Conservation (phyloP, 2,329 filamentous ascomycete species). For the Pyrenochaeta sp. region DNA sequence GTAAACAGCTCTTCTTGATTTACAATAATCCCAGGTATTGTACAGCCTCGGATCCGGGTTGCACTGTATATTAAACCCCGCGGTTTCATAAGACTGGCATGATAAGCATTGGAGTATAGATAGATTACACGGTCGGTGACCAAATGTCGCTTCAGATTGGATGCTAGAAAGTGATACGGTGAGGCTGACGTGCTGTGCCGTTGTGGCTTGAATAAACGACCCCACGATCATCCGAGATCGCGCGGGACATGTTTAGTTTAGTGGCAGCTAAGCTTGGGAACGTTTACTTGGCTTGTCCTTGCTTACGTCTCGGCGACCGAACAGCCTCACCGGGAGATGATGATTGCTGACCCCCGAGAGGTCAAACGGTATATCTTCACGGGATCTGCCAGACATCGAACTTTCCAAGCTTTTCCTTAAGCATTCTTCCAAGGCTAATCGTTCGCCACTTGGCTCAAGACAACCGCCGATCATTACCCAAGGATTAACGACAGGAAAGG, state of each 20-base stretch:
- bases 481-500: background rate
- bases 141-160: background rate
- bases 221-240: background rate
- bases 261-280: background rate
- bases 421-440: background rate
- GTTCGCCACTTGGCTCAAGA: background rate
- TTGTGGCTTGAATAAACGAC: background rate
- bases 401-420: slow-evolving; percentile 2
- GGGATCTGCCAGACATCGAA: background rate
- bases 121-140: background rate
- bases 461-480: background rate
- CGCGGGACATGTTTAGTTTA: background rate
- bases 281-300: background rate
- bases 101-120: background rate
- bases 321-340: background rate
- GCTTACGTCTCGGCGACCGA: slow-evolving; percentile 3
- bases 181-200: background rate
- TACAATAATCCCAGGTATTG: background rate
- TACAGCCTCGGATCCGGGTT: slow-evolving; percentile 1
- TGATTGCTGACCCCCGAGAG: background rate
- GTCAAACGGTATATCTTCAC: background rate
- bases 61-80: background rate
- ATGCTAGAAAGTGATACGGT: background rate
- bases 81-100: background rate
- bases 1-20: background rate